Evolutionary conservation across 441 rosid species (phyloP).

Genomic region (Arabidopsis hybrid): DNA sequence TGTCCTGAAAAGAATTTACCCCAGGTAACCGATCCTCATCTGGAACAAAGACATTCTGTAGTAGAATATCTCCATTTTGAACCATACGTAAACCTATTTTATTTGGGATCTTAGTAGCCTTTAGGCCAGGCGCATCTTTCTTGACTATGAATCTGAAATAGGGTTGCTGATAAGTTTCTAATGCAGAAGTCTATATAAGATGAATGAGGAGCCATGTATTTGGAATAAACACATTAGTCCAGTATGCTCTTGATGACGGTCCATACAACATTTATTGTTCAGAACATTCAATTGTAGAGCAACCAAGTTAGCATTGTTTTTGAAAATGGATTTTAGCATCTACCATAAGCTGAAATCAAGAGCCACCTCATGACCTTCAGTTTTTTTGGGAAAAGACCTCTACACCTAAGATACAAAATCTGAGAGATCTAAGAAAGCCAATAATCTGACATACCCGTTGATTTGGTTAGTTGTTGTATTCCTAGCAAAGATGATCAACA

Average conservation of each 20-base stretch:
- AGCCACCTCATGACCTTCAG: conserved; percentile 19
- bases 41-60: conserved; percentile 81
- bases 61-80: conserved; percentile 91
- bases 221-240: conserved; percentile 1
- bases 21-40: conserved; percentile 93
- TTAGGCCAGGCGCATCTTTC: conserved; percentile 90
- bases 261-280: background rate
- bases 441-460: conserved; percentile 69
- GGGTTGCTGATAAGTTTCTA: background rate
- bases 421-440: conserved; percentile 12
- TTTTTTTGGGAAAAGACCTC: conserved; percentile 20
- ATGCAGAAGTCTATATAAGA: conserved; percentile 10
- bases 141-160: conserved; percentile 74
- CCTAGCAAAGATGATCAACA: conserved; percentile 81
- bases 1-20: conserved; percentile 90
- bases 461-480: conserved; percentile 81
- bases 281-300: conserved; percentile 10
- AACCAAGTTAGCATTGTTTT: background rate
- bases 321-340: conserved; percentile 6
- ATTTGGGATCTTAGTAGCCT: conserved; percentile 82
- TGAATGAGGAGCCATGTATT: conserved; percentile 10
- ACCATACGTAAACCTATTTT: conserved; percentile 95
- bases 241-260: conserved; percentile 3
- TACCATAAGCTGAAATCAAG: conserved; percentile 20
- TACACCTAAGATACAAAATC: conserved; percentile 25